These are phyloP conservation scores for Boletales sp. DNA, from an alignment of 768 basidiomycete species.

Conservation along the genomic window DNA sequence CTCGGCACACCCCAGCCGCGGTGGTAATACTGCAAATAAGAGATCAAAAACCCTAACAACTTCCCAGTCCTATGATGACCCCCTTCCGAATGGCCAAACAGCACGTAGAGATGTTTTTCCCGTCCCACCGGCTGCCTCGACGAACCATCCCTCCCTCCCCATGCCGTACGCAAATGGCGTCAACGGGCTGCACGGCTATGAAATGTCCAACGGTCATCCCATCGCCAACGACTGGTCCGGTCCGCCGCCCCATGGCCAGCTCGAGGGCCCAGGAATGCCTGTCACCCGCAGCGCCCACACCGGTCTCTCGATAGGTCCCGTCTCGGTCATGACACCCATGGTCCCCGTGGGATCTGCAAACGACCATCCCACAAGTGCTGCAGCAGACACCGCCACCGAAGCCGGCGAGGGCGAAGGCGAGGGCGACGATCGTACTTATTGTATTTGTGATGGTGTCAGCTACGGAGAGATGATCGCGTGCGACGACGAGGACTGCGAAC, in stretches of 20 bases:
- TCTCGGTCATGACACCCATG: constrained; percentile 20
- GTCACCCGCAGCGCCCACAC: constrained; percentile 44
- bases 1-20: constrained; percentile 30
- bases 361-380: constrained; percentile 33
- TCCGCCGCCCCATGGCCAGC: constrained; percentile 47
- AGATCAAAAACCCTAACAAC: constrained; percentile 39
- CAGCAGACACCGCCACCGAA: constrained; percentile 40
- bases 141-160: constrained; percentile 54
- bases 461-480: constrained; percentile 97
- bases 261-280: constrained; percentile 81
- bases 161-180: constrained; percentile 35
- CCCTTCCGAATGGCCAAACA: constrained; percentile 38
- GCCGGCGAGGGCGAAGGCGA: constrained; percentile 53
- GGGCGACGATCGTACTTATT: constrained; percentile 66
- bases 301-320: constrained; percentile 23
- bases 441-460: constrained; percentile 79
- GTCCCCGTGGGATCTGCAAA: constrained; percentile 25
- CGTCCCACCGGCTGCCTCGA: constrained; percentile 47
- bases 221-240: constrained; percentile 47
- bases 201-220: constrained; percentile 33
- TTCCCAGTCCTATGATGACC: constrained; percentile 37
- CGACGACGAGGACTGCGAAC: constrained; percentile 74
- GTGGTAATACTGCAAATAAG: constrained; percentile 35
- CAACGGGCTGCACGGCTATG: constrained; percentile 40
- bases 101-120: constrained; percentile 43